Conservation (phyloP, 2,329 filamentous ascomycete species). For the Trichoderma hamatum region DNA sequence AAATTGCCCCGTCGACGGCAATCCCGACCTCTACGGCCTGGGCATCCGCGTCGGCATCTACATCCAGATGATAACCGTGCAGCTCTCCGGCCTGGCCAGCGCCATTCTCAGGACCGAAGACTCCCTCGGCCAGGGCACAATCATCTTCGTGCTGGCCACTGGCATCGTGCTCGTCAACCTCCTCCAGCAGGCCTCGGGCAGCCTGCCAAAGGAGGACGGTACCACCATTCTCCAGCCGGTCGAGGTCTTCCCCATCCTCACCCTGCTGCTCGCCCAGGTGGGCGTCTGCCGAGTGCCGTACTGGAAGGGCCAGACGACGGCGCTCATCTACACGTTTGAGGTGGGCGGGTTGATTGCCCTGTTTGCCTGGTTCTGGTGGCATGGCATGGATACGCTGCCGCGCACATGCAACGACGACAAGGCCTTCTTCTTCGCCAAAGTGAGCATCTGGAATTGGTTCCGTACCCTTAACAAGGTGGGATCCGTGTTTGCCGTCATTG, state of each 20-base stretch:
- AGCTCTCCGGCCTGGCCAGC: conserved; percentile 32
- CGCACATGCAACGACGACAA: conserved; percentile 32
- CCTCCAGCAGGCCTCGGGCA: background rate
- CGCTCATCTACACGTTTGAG: conserved; percentile 31
- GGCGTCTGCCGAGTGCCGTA: conserved; percentile 30
- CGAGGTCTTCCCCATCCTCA: conserved; percentile 34
- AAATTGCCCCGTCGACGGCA: conserved; percentile 31
- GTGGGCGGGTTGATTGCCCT: conserved; percentile 29
- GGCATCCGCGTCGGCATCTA: conserved; percentile 38
- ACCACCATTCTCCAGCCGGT: conserved; percentile 30
- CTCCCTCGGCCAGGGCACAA: conserved; percentile 31
- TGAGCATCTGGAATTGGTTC: conserved; percentile 36
- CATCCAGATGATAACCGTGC: conserved; percentile 35
- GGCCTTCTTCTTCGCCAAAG: conserved; percentile 37
- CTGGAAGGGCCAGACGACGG: conserved; percentile 26
- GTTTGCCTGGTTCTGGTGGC: conserved; percentile 35
- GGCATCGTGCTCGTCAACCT: conserved; percentile 31
- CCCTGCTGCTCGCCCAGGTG: conserved; percentile 32
- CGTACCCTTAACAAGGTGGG: conserved; percentile 34
- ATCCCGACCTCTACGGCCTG: conserved; percentile 36
- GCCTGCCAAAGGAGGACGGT: background rate
- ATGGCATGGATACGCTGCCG: conserved; percentile 33
- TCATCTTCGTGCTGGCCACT: conserved; percentile 33
- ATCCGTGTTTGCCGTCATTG: conserved; percentile 29
- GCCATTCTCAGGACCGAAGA: conserved; percentile 31